A percentile compares a stretch with the other conserved stretches of the same genome.
phyloP scores from a whole-genome alignment of 768 basidiomycete genomes.

The Termitomyces sp. region DNA sequence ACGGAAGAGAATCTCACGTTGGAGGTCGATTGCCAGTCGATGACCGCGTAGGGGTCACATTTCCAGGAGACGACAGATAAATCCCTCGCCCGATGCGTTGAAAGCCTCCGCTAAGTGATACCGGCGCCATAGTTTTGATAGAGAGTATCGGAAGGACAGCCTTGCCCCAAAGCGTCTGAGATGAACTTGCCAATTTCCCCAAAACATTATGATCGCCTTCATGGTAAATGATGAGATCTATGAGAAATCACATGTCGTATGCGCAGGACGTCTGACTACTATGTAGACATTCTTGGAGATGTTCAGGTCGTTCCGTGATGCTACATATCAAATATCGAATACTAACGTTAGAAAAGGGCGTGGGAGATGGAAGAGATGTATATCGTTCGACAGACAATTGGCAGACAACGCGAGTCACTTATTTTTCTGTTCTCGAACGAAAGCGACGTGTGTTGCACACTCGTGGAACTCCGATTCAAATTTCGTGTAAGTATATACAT shows the following conservation, averaged over 20 bases:
- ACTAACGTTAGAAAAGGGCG: too few species aligned
- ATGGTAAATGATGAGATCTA: not conserved
- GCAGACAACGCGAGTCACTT: too few species aligned
- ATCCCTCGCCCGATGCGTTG: conserved; percentile 11
- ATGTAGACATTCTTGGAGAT: too few species aligned
- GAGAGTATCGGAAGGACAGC: not conserved
- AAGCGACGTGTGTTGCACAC: too few species aligned
- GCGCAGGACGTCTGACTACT: too few species aligned
- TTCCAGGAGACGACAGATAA: conserved; percentile 3
- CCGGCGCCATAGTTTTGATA: not conserved
- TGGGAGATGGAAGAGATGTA: too few species aligned
- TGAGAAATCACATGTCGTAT: not conserved
- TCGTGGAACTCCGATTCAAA: too few species aligned
- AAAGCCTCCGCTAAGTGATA: conserved; percentile 1
- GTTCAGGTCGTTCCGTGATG: too few species aligned
- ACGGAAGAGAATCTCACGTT: not conserved
- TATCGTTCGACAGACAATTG: too few species aligned
- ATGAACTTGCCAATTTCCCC: not conserved
- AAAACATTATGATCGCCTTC: not conserved
- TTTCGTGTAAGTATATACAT: too few species aligned
- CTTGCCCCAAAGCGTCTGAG: not conserved
- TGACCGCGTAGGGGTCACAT: not conserved
- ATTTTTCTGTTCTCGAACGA: too few species aligned
- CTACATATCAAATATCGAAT: too few species aligned
- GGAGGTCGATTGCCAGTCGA: conserved; percentile 4